phyloP scores from a whole-genome alignment of 805 yeast genomes.

The Pichia eremophila region DNA sequence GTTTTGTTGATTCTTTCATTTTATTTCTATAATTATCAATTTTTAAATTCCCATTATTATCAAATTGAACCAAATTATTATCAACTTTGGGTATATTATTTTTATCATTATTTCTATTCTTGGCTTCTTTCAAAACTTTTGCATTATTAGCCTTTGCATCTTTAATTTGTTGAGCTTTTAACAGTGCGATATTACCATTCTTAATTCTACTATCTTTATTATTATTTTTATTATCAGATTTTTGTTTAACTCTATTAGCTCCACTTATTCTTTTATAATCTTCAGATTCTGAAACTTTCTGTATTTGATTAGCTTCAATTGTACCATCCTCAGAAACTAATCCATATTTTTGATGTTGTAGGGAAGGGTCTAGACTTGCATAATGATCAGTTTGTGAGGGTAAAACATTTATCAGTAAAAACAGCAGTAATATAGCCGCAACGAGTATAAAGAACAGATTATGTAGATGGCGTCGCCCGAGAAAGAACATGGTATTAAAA shows the following conservation, averaged over 20 bases:
- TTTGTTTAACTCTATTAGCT: not conserved
- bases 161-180: too few relatives aligned
- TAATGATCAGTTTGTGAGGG: not conserved
- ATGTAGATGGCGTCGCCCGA: too few relatives aligned
- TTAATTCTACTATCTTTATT: not conserved
- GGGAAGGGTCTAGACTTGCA: not conserved
- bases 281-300: not conserved
- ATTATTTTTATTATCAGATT: too few relatives aligned
- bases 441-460: too few relatives aligned
- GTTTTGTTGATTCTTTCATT: not conserved
- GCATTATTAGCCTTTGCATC: not conserved
- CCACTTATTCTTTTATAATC: not conserved
- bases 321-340: conserved; percentile 2
- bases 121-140: too few relatives aligned
- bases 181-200: not conserved
- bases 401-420: not conserved
- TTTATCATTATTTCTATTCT: too few relatives aligned
- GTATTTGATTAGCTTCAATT: not conserved
- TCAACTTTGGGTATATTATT: too few relatives aligned
- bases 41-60: too few relatives aligned
- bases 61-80: too few relatives aligned
- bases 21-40: not conserved
- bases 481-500: not conserved
- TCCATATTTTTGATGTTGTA: not conserved
- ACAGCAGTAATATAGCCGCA: too few relatives aligned